phyloP scores from a whole-genome alignment of 352 stramenopile genomes.

The Globisporangium barbulae region DNA sequence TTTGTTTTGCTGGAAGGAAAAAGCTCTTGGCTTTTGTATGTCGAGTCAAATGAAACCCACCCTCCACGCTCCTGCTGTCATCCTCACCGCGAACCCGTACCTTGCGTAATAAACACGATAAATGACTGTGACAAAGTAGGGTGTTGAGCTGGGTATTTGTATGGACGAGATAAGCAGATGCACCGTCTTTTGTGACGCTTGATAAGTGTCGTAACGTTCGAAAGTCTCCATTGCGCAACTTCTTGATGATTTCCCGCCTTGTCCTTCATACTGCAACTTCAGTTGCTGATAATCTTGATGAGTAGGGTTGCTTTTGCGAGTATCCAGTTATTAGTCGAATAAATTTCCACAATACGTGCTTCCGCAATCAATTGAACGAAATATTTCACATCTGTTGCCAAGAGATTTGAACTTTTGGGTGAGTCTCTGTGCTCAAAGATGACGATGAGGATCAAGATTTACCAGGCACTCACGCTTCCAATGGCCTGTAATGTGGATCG shows the following conservation, averaged over 20 bases:
- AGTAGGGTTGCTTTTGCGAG: conserved; percentile 8
- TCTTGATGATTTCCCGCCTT: not conserved
- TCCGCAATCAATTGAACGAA: not conserved
- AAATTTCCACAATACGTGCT: not conserved
- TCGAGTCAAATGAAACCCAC: not conserved
- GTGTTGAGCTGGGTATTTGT: no score
- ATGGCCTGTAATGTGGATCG: not conserved
- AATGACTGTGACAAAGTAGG: no score
- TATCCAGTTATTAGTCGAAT: no score
- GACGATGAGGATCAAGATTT: not conserved
- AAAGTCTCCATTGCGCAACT: conserved; percentile 1
- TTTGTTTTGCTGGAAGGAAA: not conserved
- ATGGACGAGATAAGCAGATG: no score
- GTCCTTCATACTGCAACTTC: conserved; percentile 1
- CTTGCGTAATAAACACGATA: no score
- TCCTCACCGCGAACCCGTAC: no score
- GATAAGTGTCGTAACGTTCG: not conserved
- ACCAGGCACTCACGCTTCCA: not conserved
- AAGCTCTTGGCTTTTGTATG: not conserved
- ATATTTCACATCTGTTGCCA: not conserved
- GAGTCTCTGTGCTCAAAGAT: no score
- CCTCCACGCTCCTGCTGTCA: no score
- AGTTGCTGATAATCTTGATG: not conserved
- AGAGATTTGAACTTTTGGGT: no score
- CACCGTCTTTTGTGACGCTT: no score